Base-by-base conservation (phyloP, 139 green algal species). In the Picochlorum sp. region DNA sequence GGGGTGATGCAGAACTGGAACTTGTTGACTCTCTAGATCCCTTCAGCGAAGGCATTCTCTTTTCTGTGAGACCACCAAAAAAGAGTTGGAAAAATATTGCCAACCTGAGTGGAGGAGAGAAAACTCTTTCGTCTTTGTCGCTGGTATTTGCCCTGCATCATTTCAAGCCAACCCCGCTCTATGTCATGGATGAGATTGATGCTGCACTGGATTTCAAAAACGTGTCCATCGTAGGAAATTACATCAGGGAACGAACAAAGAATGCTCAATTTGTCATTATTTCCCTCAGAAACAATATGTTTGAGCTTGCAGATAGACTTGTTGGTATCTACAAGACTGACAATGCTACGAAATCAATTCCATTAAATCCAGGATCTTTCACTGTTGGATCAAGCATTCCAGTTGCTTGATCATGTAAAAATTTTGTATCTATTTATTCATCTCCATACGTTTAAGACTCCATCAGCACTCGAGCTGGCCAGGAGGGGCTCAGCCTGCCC, bases 111-210 rank as follows among this genome's bases (percentile, higher is more conserved):
- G 94, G 94, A 8, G 94, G 94, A 3, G 94, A 98, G 77, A 98
- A 98, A 84, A 98, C 94, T 16, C 86, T 99, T 38, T 86, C 68
- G 65, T 95, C 84, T 4, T 81, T 99, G 20, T 87, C 86, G 28
- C 84, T 99, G 3, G 91, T 99, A 2, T 98, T 99, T 83, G 94
- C 94, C 16, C 86, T 99, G 74, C 94, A 99, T 79, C 90, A 97
- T 70, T 99, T 92, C 85, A 96, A 96, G 76, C 94, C 94, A 41
- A 99, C 95, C 11, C 94, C 94, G n/a, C 82, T 99, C 15, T 99
- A 99, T 69, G 93, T 99, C 30, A 99, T 99, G 94, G 94, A 99
- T 69, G 94, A 99, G 78, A 99, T 99, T 47, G 94, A 99, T 69
- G 94, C 94, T 2, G 94, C 94, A 14, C 82, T 99, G 7, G 87